Evolutionary conservation across 2,329 filamentous ascomycete genomes (phyloP), one percentile per base, ranked within the genome.

Genomic region (Thelonectria rubi): DNA sequence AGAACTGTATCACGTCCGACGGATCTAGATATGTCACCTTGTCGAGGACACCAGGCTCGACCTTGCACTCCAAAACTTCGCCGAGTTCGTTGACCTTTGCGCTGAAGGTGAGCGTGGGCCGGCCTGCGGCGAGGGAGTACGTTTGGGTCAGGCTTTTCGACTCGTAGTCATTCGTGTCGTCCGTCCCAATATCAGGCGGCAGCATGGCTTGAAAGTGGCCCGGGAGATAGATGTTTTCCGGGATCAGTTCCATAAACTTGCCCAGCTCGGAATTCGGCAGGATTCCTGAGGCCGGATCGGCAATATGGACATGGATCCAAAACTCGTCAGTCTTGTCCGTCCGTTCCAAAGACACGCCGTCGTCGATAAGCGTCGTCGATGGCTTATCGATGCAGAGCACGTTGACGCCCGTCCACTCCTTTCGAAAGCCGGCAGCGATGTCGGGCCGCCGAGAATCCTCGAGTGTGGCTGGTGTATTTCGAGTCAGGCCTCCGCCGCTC

Each of bases 231-330:
- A 84, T 79, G n/a, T 84, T 87, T 67, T 86, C 79, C 1, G 84
- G 81, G 32, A 88, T 80, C 63, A 87, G 80, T 60, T 88, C 83
- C 47, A 91, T 87, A 69, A 86, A 86, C 62, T 84, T 80, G 34
- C 85, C 84, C 8, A 92, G 75, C 9, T 81, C 77, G 39, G 87
- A 86, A 20, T 86, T 79, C 17, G 86, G 85, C 18, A 78, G 69
- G 64, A 95, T 86, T 60, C 86, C 85, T 5, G 92, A 91, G 2
- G 90, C 89, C 9, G 91, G 91, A 70, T 95, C 92, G 14, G 92
- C 92, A 43, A 91, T 84, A 73, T 95, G 92, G 32, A 93, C 77
- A 71, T 93, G 91, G 30, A 94, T 80, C 92, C 92, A 95, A 70
- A 86, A 87, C 66, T 90, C 82, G 52, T 81, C 73, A 18, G 81